These are phyloP conservation scores for Eragrostis nindensis DNA, from an alignment of 176 grass and related monocot genomes.

Conservation along the genomic window DNA sequence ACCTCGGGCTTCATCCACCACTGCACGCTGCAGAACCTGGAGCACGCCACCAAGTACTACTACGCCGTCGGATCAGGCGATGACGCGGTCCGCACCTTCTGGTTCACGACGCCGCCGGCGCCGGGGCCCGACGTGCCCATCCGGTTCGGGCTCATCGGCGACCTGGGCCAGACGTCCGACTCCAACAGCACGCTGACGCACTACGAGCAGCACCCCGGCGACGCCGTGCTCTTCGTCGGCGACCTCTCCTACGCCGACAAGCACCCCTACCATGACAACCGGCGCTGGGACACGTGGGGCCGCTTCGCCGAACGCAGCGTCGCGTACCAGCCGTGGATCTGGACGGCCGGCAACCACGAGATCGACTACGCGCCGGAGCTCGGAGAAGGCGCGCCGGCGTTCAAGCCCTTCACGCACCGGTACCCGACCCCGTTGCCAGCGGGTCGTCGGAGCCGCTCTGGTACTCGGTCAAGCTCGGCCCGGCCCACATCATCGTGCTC, in stretches of 20 bases:
- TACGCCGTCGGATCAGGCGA: constrained; percentile 46
- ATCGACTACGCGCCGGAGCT: constrained; percentile 64
- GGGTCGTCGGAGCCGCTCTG: constrained; percentile 39
- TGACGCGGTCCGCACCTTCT: constrained; percentile 54
- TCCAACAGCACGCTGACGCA: constrained; percentile 67
- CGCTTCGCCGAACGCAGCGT: constrained; percentile 61
- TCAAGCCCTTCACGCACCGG: constrained; percentile 54
- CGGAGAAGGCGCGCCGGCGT: constrained; percentile 32
- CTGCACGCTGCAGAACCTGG: constrained; percentile 43
- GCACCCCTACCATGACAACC: constrained; percentile 55
- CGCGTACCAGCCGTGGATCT: constrained; percentile 69
- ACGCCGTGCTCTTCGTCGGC: constrained; percentile 66
- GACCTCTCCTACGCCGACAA: constrained; percentile 75
- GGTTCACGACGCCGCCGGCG: constrained; percentile 57
- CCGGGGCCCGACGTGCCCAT: constrained; percentile 59
- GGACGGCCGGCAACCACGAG: constrained; percentile 69
- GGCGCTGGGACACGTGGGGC: constrained; percentile 67
- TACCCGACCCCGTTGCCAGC: constrained; percentile 41
- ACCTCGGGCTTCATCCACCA: constrained; percentile 86
- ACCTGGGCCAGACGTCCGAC: constrained; percentile 63
- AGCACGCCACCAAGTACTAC: constrained; percentile 57
- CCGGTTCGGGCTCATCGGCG: constrained; percentile 69
- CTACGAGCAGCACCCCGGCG: constrained; percentile 42
- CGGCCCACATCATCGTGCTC: constrained; percentile 47
- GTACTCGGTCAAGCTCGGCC: constrained; percentile 51